Evolutionary conservation across 768 basidiomycete species (phyloP), one percentile per base, ranked within the genome.

Genomic region (Kwoniella heveanensis): DNA sequence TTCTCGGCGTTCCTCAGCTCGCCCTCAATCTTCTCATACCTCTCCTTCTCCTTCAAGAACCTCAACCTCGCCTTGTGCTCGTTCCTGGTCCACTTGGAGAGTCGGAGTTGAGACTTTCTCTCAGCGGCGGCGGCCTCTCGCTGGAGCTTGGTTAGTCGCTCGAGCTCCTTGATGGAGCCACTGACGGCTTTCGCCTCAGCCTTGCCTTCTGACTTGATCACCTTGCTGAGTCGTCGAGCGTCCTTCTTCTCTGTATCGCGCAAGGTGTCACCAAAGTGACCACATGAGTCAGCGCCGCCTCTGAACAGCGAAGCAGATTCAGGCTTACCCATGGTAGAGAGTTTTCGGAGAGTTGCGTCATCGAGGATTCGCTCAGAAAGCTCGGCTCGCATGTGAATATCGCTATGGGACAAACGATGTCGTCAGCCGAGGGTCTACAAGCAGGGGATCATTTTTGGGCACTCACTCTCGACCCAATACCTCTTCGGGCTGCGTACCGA

Each of bases 151-250:
- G 89, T 88, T n/a, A 91, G 78, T 27, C 86, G 82, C 2, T 84
- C 83, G 22, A 91, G 85, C 65, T 88, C 88, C 57, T 83, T 83
- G 68, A 91, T 83, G 2, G 87, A 86, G 4, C 85, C 81, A 22
- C 81, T 79, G 22, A 92, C 78, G 0, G 88, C 84, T 64, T 84
- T 82, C 74, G 86, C 86, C 78, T 91, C 89, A 1, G 85, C 82
- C 72, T 86, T 87, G 0, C 84, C 88, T 78, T 90, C 90, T 1
- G 82, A 79, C 77, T 85, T 87, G 70, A 91, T 85, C 36, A 92
- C 84, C 73, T 86, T 90, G 7, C 87, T 85, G 36, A 91, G 80
- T 39, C 81, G 83, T 69, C 85, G 86, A 7, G 84, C 84, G 51
- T 89, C 85, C 56, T 77, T 77, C 57, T 71, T 72, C 67, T 77